These are phyloP conservation scores for Xylogone sp. DNA, from an alignment of 2,329 filamentous ascomycete species.

Conservation along the genomic window DNA sequence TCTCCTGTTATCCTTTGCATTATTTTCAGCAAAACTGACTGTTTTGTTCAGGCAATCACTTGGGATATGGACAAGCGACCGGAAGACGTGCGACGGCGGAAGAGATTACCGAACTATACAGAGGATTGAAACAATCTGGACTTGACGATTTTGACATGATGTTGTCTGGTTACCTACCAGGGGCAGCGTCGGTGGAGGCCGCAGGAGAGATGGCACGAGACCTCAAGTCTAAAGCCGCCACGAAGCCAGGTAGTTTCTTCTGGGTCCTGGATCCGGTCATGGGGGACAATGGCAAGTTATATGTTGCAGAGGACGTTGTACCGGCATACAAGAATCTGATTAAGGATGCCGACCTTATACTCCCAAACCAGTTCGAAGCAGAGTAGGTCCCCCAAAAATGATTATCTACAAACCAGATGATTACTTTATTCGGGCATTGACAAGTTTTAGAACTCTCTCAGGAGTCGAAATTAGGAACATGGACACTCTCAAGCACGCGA, in stretches of 20 bases:
- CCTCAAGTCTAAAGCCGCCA: constrained; percentile 61
- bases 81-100: constrained; percentile 77
- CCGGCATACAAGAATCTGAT: constrained; percentile 83
- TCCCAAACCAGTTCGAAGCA: constrained; percentile 96
- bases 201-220: constrained; percentile 83
- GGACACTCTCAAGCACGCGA: constrained; percentile 66
- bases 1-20: constrained; percentile 10
- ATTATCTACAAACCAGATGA: neutral
- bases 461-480: constrained; percentile 80
- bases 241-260: constrained; percentile 75
- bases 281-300: constrained; percentile 91
- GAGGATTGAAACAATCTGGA: constrained; percentile 76
- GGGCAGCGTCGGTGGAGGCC: constrained; percentile 76
- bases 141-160: constrained; percentile 91
- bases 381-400: constrained; percentile 57
- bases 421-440: constrained; percentile 1
- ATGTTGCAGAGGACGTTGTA: constrained; percentile 87
- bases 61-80: constrained; percentile 84
- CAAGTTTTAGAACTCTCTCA: constrained; percentile 64
- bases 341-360: constrained; percentile 79
- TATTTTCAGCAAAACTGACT: constrained; percentile 1
- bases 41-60: constrained; percentile 74
- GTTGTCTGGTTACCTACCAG: constrained; percentile 91
- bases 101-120: constrained; percentile 81
- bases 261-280: constrained; percentile 98